Conservation (phyloP, 2,329 filamentous ascomycete species). For the Trichoderma atroviride region DNA sequence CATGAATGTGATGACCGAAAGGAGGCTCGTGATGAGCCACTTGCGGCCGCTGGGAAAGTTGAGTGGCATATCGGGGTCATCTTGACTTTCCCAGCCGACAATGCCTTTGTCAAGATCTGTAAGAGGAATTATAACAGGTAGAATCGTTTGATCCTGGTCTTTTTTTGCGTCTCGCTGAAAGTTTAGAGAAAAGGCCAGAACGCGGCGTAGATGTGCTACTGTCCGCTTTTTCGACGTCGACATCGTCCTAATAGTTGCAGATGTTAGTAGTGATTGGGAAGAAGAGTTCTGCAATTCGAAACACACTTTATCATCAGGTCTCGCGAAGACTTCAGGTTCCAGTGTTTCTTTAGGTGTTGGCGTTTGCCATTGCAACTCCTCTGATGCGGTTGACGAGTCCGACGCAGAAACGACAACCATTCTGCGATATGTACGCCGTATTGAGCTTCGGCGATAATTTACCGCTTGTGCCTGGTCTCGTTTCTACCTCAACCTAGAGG, state of each 20-base stretch:
- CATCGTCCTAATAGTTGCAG: not conserved
- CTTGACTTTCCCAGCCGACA: slow-evolving; percentile 18
- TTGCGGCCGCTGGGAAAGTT: slow-evolving; percentile 17
- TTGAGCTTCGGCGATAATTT: not conserved
- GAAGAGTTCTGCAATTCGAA: not conserved
- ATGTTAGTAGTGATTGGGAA: not conserved
- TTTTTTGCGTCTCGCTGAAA: not conserved
- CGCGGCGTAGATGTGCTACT: not conserved
- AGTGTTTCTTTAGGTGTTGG: not conserved
- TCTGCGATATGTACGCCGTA: not conserved
- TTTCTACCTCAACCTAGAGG: not conserved
- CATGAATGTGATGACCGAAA: slow-evolving; percentile 19
- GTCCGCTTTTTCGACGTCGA: slow-evolving; percentile 12
- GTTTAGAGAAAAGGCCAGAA: not conserved
- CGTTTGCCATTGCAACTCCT: not conserved
- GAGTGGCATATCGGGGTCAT: slow-evolving; percentile 19
- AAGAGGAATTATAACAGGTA: not conserved
- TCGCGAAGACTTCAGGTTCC: not conserved
- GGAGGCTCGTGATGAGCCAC: slow-evolving; percentile 11
- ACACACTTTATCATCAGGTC: not conserved
- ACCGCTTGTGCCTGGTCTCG: not conserved
- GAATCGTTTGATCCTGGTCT: not conserved
- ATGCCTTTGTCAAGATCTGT: slow-evolving; percentile 19
- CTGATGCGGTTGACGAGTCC: not conserved
- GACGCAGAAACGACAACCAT: not conserved